phyloP scores from a whole-genome alignment of 495 filamentous ascomycete genomes.

The Cercophora scortea region DNA sequence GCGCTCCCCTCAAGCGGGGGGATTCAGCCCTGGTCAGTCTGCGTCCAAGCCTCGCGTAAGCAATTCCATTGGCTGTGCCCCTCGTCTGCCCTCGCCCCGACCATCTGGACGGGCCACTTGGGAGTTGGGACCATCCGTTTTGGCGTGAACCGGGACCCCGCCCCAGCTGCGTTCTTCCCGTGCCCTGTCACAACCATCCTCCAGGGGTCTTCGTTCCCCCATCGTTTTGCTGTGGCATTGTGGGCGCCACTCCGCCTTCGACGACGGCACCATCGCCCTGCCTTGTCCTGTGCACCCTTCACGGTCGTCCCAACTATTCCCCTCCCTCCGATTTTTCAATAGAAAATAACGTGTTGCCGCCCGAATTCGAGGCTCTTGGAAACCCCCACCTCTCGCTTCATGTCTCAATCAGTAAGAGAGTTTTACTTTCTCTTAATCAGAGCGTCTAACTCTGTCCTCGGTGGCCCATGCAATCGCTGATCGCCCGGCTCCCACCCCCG shows the following conservation, averaged over 20 bases:
- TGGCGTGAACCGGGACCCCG: no score
- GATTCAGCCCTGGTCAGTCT: not conserved
- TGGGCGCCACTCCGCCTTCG: no score
- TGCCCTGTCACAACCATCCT: not conserved
- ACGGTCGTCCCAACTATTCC: not conserved
- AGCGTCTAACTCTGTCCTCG: not conserved
- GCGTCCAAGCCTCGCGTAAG: not conserved
- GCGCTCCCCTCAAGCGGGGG: no score
- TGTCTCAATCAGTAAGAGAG: slow-evolving; percentile 1
- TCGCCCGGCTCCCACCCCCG: not conserved
- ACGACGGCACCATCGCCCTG: no score
- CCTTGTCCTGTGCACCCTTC: no score
- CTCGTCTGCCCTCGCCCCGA: not conserved
- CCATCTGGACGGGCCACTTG: no score
- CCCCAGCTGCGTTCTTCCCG: no score
- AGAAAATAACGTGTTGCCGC: not conserved
- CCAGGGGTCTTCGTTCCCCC: not conserved
- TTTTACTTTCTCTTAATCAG: not conserved
- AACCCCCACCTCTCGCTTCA: not conserved
- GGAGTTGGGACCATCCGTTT: no score
- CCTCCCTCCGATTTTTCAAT: not conserved
- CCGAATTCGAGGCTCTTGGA: not conserved
- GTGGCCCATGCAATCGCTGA: not conserved
- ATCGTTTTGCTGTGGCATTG: no score
- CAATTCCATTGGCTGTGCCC: not conserved